These are phyloP conservation scores for Spergularia azorica DNA, from an alignment of 179 eudicot species.

Conservation along the genomic window DNA sequence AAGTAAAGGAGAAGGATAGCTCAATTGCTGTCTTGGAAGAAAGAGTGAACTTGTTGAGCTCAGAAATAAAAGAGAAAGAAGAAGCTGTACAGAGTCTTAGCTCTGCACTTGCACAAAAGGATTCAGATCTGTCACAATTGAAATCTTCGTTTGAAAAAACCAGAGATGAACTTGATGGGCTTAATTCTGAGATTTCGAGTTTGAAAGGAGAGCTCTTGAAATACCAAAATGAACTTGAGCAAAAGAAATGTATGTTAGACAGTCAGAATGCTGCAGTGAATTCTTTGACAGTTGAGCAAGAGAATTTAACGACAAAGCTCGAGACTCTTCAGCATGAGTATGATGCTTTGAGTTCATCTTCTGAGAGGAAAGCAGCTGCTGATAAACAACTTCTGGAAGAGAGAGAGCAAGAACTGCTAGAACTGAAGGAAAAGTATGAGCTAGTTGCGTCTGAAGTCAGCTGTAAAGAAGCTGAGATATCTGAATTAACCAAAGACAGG, in stretches of 20 bases:
- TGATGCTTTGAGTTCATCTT: constrained; percentile 42
- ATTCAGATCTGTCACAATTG: constrained; percentile 47
- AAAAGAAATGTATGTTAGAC: constrained; percentile 46
- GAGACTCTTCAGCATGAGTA: constrained; percentile 45
- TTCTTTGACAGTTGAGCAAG: constrained; percentile 48
- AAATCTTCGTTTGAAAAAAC: constrained; percentile 37
- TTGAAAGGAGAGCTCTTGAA: constrained; percentile 49
- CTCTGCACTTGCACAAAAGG: constrained; percentile 54
- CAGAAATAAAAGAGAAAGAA: constrained; percentile 72
- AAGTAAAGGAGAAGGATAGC: constrained; percentile 63
- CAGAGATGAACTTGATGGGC: constrained; percentile 42
- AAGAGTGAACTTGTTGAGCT: constrained; percentile 48
- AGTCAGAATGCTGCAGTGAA: constrained; percentile 46
- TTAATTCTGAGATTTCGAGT: constrained; percentile 39
- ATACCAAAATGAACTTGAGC: constrained; percentile 45
- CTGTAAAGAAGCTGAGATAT: constrained; percentile 41
- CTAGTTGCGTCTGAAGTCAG: constrained; percentile 35
- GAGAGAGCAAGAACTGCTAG: constrained; percentile 41
- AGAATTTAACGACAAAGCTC: constrained; percentile 40
- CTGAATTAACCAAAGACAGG: constrained; percentile 57
- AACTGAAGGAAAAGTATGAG: constrained; percentile 52
- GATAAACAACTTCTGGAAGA: constrained; percentile 61
- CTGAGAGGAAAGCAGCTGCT: constrained; percentile 47
- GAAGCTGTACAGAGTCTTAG: constrained; percentile 42
- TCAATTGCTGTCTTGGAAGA: constrained; percentile 57